Percentiles rank a stretch among this genome's conserved stretches.
Conservation (phyloP, 495 filamentous ascomycete species). For the Cercophora sp. region DNA sequence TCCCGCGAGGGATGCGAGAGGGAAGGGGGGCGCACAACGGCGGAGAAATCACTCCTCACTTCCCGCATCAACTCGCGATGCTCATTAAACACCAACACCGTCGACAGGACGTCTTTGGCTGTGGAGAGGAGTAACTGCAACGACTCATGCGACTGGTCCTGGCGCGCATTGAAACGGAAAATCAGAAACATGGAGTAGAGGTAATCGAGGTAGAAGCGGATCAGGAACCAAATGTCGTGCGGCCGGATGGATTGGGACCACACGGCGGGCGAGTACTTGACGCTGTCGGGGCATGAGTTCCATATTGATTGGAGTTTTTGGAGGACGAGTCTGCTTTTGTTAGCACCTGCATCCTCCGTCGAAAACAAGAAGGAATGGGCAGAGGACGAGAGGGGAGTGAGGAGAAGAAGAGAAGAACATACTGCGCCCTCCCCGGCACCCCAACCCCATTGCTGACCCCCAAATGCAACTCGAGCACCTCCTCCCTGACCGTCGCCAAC, state of each 20-base stretch:
- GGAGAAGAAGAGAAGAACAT: neutral
- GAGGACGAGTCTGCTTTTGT: constrained; percentile 2
- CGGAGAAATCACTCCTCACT: constrained; percentile 10
- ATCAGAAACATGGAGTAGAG: constrained; percentile 11
- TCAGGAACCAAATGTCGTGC: constrained; percentile 12
- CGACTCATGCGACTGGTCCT: constrained; percentile 6
- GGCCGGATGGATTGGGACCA: neutral
- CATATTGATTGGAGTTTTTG: constrained; percentile 11
- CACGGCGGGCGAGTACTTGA: constrained; percentile 5
- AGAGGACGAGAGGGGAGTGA: neutral
- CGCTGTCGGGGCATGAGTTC: constrained; percentile 5
- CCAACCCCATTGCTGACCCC: constrained; percentile 3
- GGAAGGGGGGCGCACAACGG: constrained; percentile 7
- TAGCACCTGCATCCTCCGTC: too few species aligned
- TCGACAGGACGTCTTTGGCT: constrained; percentile 10
- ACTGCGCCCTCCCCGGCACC: neutral
- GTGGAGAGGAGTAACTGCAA: neutral
- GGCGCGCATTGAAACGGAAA: constrained; percentile 10
- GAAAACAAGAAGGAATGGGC: neutral
- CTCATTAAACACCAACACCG: constrained; percentile 12
- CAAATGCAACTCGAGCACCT: constrained; percentile 8
- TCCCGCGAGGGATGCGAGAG: too few species aligned
- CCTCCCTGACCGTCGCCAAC: constrained; percentile 8
- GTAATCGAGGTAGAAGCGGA: constrained; percentile 11
- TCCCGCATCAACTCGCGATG: constrained; percentile 11